phyloP scores from a whole-genome alignment of 1,139 yeast species.

The Chernovozyma sophiae-reginae region DNA sequence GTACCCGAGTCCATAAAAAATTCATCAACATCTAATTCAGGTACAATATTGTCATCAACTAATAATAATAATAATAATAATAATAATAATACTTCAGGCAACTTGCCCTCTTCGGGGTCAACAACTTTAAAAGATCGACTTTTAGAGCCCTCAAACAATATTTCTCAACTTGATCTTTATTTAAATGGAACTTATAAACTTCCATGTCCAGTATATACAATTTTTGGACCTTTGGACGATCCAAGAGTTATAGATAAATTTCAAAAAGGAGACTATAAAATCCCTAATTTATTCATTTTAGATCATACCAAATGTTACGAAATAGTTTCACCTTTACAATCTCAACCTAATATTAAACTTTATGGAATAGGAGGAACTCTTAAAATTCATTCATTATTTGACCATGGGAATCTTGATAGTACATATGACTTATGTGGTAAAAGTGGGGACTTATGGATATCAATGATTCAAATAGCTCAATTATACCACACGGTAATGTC shows the following conservation, averaged over 20 bases:
- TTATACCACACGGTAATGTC: constrained; percentile 21
- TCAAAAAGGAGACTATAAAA: constrained; percentile 45
- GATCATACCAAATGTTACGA: constrained; percentile 52
- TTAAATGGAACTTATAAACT: constrained; percentile 44
- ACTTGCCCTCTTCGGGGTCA: background rate
- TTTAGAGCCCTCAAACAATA: constrained; percentile 26
- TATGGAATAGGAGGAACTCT: constrained; percentile 74
- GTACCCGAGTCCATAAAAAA: no score
- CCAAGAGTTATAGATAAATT: constrained; percentile 60
- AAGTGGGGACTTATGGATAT: constrained; percentile 73
- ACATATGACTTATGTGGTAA: constrained; percentile 43
- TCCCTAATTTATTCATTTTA: constrained; percentile 57
- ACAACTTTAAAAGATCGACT: constrained; percentile 32
- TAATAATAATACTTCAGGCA: constrained; percentile 11
- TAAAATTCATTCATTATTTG: constrained; percentile 64
- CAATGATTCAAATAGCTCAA: constrained; percentile 67
- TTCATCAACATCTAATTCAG: background rate
- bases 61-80: background rate
- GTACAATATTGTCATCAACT: constrained; percentile 1
- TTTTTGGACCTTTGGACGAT: constrained; percentile 75
- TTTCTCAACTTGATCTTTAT: constrained; percentile 55
- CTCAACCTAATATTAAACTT: constrained; percentile 45
- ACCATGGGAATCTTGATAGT: constrained; percentile 47
- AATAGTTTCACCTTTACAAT: constrained; percentile 32
- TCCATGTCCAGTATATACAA: constrained; percentile 68